Evolutionary conservation across 169 alveolate genomes (phyloP).

Genomic region (Eimeria brunetti): DNA sequence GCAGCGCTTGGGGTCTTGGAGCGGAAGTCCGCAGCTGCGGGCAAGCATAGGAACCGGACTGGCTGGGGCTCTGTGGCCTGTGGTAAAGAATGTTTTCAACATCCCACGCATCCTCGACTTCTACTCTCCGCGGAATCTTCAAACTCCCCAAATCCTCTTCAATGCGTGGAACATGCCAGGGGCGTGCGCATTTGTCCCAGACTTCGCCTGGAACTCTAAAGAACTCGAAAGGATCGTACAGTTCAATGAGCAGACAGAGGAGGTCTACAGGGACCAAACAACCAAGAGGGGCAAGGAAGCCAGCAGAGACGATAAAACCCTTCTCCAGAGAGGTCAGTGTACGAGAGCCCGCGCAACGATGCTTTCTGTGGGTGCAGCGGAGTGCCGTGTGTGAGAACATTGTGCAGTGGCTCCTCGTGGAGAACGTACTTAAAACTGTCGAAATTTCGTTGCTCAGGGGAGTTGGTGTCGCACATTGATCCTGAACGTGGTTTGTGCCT

Average conservation of each 20-base stretch:
- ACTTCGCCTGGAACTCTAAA: slow-evolving; percentile 14
- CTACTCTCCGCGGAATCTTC: slow-evolving; percentile 50
- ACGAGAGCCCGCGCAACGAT: background rate
- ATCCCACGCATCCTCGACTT: slow-evolving; percentile 46
- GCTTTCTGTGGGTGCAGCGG: background rate
- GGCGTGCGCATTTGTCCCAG: slow-evolving; percentile 56
- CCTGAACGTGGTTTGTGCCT: slow-evolving; percentile 24
- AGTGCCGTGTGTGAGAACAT: background rate
- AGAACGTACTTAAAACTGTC: background rate
- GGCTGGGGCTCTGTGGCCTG: slow-evolving; percentile 59
- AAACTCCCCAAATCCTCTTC: slow-evolving; percentile 36
- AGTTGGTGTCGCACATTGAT: slow-evolving; percentile 24
- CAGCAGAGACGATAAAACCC: background rate
- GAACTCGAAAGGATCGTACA: slow-evolving; percentile 4
- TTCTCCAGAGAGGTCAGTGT: slow-evolving; percentile 33
- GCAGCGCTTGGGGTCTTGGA: slow-evolving; percentile 72
- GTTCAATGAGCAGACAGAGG: slow-evolving; percentile 13
- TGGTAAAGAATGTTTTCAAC: slow-evolving; percentile 25
- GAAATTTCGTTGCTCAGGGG: background rate
- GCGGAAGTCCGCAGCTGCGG: slow-evolving; percentile 31
- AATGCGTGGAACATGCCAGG: slow-evolving; percentile 62
- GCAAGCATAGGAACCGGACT: slow-evolving; percentile 64
- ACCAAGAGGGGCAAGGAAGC: slow-evolving; percentile 58
- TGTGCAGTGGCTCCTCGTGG: background rate
- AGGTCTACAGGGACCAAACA: slow-evolving; percentile 16